Conservation (phyloP, 176 grass and related monocot genomes). For the Guadua angustifolia region DNA sequence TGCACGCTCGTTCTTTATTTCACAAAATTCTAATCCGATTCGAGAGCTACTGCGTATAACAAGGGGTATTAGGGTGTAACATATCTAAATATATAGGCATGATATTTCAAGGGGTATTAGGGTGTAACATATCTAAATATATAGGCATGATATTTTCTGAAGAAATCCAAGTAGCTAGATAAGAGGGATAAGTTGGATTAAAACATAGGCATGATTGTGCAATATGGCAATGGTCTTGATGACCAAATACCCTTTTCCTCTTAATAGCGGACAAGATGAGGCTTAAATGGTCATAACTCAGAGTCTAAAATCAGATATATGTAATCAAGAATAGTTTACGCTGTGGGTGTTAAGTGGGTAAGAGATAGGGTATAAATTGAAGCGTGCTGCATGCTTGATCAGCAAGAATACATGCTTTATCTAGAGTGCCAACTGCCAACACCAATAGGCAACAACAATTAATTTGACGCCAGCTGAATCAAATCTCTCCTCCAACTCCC, state of each 20-base stretch:
- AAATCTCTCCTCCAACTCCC: too few species aligned
- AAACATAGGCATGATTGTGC: not conserved
- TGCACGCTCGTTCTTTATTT: too few species aligned
- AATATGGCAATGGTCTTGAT: not conserved
- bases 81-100: not conserved
- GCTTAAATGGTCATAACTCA: not conserved
- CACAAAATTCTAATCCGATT: too few species aligned
- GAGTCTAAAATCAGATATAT: not conserved
- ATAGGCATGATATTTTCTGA: not conserved
- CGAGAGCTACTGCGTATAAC: too few species aligned
- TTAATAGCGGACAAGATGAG: not conserved
- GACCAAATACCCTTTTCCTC: not conserved
- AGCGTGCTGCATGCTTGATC: conserved; percentile 51
- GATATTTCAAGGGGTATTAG: too few species aligned
- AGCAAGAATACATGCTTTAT: conserved; percentile 79
- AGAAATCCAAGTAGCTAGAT: not conserved
- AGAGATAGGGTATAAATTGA: not conserved
- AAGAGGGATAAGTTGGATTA: not conserved
- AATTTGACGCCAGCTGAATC: conserved; percentile 71
- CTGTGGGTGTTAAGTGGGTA: not conserved
- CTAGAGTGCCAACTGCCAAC: conserved; percentile 69
- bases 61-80: too few species aligned
- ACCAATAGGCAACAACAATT: conserved; percentile 74
- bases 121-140: too few species aligned
- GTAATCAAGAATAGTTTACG: not conserved